A percentile compares a stretch with the other conserved stretches of the same genome.
Evolutionary conservation across 352 stramenopile species (phyloP).

Genomic region (Sclerospora graminicola): DNA sequence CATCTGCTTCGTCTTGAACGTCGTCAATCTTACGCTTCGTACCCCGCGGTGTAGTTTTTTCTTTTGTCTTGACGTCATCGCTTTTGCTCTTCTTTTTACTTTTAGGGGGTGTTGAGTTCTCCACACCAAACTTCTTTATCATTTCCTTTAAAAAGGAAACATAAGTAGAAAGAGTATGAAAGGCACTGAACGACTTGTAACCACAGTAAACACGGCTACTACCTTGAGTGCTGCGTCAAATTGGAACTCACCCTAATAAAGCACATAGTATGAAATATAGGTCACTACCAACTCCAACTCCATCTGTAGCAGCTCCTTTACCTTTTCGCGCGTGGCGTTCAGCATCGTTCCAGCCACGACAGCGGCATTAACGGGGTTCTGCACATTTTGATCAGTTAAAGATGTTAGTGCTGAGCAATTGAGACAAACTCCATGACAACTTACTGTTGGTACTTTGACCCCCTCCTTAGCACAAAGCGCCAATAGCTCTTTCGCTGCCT

Average conservation of each 20-base stretch:
- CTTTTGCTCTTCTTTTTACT: slow-evolving; percentile 40
- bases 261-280: background rate
- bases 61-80: slow-evolving; percentile 18
- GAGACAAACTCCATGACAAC: background rate
- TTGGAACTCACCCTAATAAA: slow-evolving; percentile 53
- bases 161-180: background rate
- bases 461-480: slow-evolving; percentile 65
- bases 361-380: slow-evolving; percentile 72
- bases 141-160: slow-evolving; percentile 35
- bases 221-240: slow-evolving; percentile 60
- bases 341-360: slow-evolving; percentile 78
- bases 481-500: slow-evolving; percentile 69
- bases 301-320: slow-evolving; percentile 9
- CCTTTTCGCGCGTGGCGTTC: slow-evolving; percentile 70
- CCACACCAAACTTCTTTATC: slow-evolving; percentile 68
- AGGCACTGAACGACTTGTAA: background rate
- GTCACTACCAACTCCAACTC: background rate
- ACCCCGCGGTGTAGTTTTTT: background rate
- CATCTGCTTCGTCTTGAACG: slow-evolving; percentile 26
- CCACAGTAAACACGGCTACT: background rate
- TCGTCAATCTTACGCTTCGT: slow-evolving; percentile 5
- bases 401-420: no score
- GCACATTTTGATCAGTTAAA: background rate
- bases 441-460: slow-evolving; percentile 70
- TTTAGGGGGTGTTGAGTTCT: slow-evolving; percentile 20